Percentiles rank a stretch among this genome's conserved stretches.
phyloP scores from a whole-genome alignment of 352 stramenopile genomes.

The Aphanomyces astaci region DNA sequence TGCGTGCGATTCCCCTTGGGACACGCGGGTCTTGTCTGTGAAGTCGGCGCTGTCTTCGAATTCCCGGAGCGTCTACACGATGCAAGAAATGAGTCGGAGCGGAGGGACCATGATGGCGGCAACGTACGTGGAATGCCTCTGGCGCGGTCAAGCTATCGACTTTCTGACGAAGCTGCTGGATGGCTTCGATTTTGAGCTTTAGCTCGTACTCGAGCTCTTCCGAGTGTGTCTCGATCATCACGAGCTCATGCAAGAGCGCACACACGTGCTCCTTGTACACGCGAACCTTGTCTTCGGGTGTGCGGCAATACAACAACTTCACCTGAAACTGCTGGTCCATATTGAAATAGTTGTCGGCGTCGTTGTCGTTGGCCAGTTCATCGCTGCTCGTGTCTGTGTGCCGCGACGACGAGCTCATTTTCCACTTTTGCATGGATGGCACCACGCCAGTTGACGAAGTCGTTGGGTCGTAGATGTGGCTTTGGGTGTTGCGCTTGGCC shows the following conservation, averaged over 20 bases:
- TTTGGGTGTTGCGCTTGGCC: no score
- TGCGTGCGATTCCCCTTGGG: background rate
- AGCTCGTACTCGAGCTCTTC: constrained; percentile 23
- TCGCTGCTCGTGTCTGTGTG: constrained; percentile 3
- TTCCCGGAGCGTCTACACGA: constrained; percentile 2
- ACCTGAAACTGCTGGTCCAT: constrained; percentile 14
- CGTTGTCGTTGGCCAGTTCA: background rate
- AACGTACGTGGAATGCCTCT: constrained; percentile 19
- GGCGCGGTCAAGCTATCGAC: constrained; percentile 6
- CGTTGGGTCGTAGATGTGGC: background rate
- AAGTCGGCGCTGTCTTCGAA: constrained; percentile 21
- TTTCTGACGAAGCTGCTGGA: background rate
- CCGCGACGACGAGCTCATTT: constrained; percentile 4
- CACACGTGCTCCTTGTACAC: constrained; percentile 21
- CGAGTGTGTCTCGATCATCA: constrained; percentile 8
- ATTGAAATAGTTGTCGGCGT: constrained; percentile 21
- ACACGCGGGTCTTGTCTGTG: background rate
- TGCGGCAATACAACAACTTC: background rate
- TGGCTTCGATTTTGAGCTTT: background rate
- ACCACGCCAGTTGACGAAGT: background rate
- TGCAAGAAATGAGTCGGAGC: background rate
- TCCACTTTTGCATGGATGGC: background rate
- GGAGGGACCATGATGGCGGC: no score
- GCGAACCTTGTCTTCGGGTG: constrained; percentile 11
- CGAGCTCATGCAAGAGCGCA: constrained; percentile 18